Evolutionary conservation across 768 basidiomycete species (phyloP), one percentile per base, ranked within the genome.

Genomic region (Neoboletus subvelutipes): DNA sequence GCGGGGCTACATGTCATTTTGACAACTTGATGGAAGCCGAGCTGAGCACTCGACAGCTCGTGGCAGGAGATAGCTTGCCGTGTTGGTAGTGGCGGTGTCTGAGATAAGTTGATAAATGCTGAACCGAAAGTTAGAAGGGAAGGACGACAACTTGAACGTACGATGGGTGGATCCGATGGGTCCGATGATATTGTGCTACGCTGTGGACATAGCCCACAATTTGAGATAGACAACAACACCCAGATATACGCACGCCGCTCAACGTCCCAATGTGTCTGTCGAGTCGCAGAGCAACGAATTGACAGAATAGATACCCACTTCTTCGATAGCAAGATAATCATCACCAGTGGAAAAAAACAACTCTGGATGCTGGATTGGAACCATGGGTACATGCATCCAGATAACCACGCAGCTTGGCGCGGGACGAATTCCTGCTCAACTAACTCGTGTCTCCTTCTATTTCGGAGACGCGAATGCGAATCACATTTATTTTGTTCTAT

Each of bases 301-400:
- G 13, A 20, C 18, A 13, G 7, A 33, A 22, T n/a, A 42, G 47
- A 42, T 22, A 67, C 80, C 28, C 62, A 83, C 82, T 8, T 83
- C 83, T 72, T 85, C 84, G 71, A 85, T 81, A 9, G 82, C 83
- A n/a, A 85, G 68, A 55, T 83, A 85, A 60, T 17, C 34, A 17
- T 85, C 84, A 18, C 83, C 83, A 52, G 78, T 81, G n/a, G 48
- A 18, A 29, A 17, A 36, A 22, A 37, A 60, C n/a, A n/a, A 34
- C 15, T 3, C 34, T 34, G 34, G 13, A 34, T 15, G 34, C 13
- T 34, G 5, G 34, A 15, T 34, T 34, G 13, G 34, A 34, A 34
- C 34, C 11, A 34, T n/a, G n/a, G n/a, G n/a, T n/a, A n/a, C n/a
- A n/a, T n/a, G n/a, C n/a, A n/a, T n/a, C n/a, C n/a, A n/a, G 29